Base-by-base conservation (phyloP, 768 basidiomycete species). In the Lactarius quietus region DNA sequence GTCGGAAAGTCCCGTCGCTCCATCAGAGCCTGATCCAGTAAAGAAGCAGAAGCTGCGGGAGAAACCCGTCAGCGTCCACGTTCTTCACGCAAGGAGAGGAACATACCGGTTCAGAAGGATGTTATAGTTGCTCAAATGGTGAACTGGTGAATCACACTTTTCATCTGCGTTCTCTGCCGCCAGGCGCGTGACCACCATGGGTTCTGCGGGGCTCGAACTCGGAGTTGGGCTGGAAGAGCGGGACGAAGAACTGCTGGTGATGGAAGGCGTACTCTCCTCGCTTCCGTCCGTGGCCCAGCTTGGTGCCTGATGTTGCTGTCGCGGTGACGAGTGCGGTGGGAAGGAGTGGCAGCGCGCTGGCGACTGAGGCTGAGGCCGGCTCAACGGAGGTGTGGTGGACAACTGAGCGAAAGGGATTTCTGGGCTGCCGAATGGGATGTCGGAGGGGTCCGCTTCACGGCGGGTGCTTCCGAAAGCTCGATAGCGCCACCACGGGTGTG, bases 11-110 rank as follows among this genome's bases (percentile, higher is more conserved):
- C 48, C 54, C 9, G 7, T 15, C 33, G 39, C 33, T 29, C 36
- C 56, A 35, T 54, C 57, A 3, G 61, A 17, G 12, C 26, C 83
- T 3, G 79, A 70, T 1, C 90, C 90, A 3, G 90, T 92, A 75
- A 84, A 92, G 76, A 92, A 92, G 77, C 90, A 92, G 74, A 88
- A 92, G 70, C 90, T 92, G 61, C 15, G 28, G 58, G 35, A 20
- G 62, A 48, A 68, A 26, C 6, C 48, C 48, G 57, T 76, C 51
- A 72, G 26, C 33, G 3, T 3, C 43, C 35, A 29, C 33, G 51
- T 59, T 54, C 39, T 20, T 18, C 29, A 23, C 9, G 14, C 23
- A 57, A 52, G 59, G 57, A 51, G 56, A 36, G 17, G 35, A 18
- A 80, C 85, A 54, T 70, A 89, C 89, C 79, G 85, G 74, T 84